phyloP scores from a whole-genome alignment of 140 eudicot species.

The Eryngium alpinum region DNA sequence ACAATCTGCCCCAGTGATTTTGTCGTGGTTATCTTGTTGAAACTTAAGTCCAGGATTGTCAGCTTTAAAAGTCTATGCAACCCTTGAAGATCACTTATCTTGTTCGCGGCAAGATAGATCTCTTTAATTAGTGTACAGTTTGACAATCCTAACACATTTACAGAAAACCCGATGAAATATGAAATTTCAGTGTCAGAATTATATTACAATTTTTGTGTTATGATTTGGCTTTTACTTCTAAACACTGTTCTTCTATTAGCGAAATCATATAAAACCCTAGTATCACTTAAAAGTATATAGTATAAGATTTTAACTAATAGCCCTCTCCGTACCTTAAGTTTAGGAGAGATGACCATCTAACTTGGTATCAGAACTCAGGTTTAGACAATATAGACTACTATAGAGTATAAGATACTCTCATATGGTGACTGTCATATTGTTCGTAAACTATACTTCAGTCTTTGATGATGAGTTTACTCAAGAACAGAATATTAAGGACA shows the following conservation, averaged over 20 bases:
- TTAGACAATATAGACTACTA: no score
- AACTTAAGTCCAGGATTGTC: constrained; percentile 69
- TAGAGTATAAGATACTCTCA: no score
- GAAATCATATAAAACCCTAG: background rate
- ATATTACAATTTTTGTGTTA: background rate
- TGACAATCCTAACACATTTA: constrained; percentile 53
- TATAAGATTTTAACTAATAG: no score
- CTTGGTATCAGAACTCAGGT: no score
- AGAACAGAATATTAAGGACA: background rate
- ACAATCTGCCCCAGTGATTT: constrained; percentile 89
- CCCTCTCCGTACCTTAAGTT: no score
- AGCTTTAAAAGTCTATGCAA: constrained; percentile 76
- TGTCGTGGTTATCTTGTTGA: constrained; percentile 81
- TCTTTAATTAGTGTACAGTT: constrained; percentile 70
- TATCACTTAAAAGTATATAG: no score
- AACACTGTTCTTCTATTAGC: background rate
- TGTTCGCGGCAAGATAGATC: constrained; percentile 81
- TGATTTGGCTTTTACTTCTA: background rate
- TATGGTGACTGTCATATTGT: background rate
- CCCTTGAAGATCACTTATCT: constrained; percentile 80
- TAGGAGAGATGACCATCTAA: no score
- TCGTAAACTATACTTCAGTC: background rate
- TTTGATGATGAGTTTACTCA: background rate
- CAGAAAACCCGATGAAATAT: background rate
- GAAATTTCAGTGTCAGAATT: background rate